Evolutionary conservation across 495 filamentous ascomycete genomes (phyloP), one percentile per base, ranked within the genome.

Genomic region (Hyaloscypha bicolor): DNA sequence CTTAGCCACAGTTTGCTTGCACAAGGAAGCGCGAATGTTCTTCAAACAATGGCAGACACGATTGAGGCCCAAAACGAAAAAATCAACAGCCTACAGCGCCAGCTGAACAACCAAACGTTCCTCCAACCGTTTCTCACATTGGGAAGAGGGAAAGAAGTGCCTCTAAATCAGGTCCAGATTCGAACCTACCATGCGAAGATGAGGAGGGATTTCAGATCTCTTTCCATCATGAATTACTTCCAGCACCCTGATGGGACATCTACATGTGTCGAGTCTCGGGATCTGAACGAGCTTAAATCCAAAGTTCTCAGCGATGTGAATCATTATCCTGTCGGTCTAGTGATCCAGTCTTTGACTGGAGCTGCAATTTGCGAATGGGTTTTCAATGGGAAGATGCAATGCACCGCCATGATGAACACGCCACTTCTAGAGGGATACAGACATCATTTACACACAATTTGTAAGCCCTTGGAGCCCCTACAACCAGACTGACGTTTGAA

Each of bases 351-450:
- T 53, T 53, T 53, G 16, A 53, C 22, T 19, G 51, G 51, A 53
- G 51, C 51, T 6, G 51, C 51, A 53, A 14, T 53, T 53, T 53
- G 51, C 51, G 51, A 53, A 25, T 53, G 51, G 51, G 51, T 53
- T 53, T 53, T 53, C 51, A 53, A 53, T 25, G 51, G 51, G 22
- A 53, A 53, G 6, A n/a, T 53, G 4, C 51, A 53, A 25, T 53
- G 51, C 16, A 53, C 51, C 22, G 51, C 51, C 51, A 53, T 53
- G 51, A 53, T 53, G 51, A 53, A 19, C 51, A 5, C 51, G 4
- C 51, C 51, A 53, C 51, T 53, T 19, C 51, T 53, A 25, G 51
- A 53, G 16, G 22, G 22, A 25, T 53, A 53, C 16, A 53, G 51
- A 53, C 51, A 19, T 6, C 22, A 53, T 53, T 25, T 53, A 53